A percentile compares a stretch with the other conserved stretches of the same genome.
These are phyloP conservation scores for Acrocalymma vagum DNA, from an alignment of 2,329 filamentous ascomycete genomes.

Conservation along the genomic window DNA sequence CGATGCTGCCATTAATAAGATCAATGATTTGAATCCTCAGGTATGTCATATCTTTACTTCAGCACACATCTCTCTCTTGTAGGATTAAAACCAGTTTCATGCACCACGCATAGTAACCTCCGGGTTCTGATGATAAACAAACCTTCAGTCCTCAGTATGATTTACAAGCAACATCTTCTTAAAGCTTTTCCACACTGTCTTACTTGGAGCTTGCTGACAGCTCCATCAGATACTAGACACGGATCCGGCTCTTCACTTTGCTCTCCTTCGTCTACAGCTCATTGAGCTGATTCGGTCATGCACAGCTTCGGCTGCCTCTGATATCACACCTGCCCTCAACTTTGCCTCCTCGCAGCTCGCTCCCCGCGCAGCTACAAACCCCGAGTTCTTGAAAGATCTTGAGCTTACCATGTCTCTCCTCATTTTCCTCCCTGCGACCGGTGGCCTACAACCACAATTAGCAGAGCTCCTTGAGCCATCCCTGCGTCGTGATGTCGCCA, in stretches of 20 bases:
- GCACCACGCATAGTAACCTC: conserved; percentile 97
- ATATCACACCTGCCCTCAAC: conserved; percentile 80
- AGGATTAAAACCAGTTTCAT: conserved; percentile 99
- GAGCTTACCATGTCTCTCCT: conserved; percentile 93
- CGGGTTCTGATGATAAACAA: conserved; percentile 89
- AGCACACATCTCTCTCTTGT: conserved; percentile 59
- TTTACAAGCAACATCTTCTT: conserved; percentile 26
- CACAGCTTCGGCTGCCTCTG: conserved; percentile 70
- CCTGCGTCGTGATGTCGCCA: conserved; percentile 83
- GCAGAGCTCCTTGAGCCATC: conserved; percentile 80
- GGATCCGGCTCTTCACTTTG: conserved; percentile 85
- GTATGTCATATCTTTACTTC: no score
- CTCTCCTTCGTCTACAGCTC: conserved; percentile 86
- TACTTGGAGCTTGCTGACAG: conserved; percentile 31
- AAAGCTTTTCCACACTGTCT: conserved; percentile 10
- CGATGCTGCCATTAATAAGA: conserved; percentile 80
- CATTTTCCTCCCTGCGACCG: conserved; percentile 75
- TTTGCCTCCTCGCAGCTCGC: conserved; percentile 91
- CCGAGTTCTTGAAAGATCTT: conserved; percentile 83
- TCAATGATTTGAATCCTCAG: conserved; percentile 91
- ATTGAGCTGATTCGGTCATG: conserved; percentile 90
- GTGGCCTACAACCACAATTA: conserved; percentile 78
- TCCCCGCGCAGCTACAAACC: conserved; percentile 82
- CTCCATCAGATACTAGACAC: conserved; percentile 79
- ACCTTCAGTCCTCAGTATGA: conserved; percentile 90